Base-by-base conservation (phyloP, 345 rosid species). In the Hevea brasiliensis region DNA sequence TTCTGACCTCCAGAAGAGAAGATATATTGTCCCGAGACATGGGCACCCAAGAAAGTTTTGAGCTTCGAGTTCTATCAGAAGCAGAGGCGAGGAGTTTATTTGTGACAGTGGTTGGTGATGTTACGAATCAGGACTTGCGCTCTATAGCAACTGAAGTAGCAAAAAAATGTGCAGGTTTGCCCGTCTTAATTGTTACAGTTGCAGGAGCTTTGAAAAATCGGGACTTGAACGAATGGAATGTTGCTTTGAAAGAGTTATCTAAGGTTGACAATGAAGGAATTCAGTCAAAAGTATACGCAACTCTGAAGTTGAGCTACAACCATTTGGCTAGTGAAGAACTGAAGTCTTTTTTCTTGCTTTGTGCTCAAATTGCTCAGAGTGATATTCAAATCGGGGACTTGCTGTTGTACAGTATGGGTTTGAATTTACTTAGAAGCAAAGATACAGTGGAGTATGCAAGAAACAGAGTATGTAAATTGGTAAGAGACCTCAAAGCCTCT, bases 1-100 rank as follows among this genome's bases (percentile, higher is more conserved):
- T 83, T 17, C 0, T 85, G n/a, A 79, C 85, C 0, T 76, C 87
- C 0, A 77, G 80, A 56, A 9, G 4, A 0, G 41, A 0, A 21
- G 24, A 60, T 32, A 83, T 32, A 1, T 32, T 32, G 37, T 8
- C 17, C 18, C 7, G 6, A 4, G 51, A 37, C 4, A 64, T 72
- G 23, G 61, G 60, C 0, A 26, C 61, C 29, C 3, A 35, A 44
- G 40, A 64, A 8, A 14, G 13, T 7, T n/a, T 59, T 32, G 14
- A 0, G 4, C 57, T 80, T 6, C 12, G 44, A 0, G n/a, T 12
- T 42, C 41, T 78, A 3, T 3, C 42, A 3, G 2, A 35, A 0
- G 42, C 32, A 2, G 85, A 78, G 45, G 71, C 82, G 3, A 2
- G n/a, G 64, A 18, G 8, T 0, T 59, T 75, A 12, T 76, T 82